These are phyloP conservation scores for Salinomyces thailandicus DNA, from an alignment of 2,329 filamentous ascomycete genomes.

Conservation along the genomic window DNA sequence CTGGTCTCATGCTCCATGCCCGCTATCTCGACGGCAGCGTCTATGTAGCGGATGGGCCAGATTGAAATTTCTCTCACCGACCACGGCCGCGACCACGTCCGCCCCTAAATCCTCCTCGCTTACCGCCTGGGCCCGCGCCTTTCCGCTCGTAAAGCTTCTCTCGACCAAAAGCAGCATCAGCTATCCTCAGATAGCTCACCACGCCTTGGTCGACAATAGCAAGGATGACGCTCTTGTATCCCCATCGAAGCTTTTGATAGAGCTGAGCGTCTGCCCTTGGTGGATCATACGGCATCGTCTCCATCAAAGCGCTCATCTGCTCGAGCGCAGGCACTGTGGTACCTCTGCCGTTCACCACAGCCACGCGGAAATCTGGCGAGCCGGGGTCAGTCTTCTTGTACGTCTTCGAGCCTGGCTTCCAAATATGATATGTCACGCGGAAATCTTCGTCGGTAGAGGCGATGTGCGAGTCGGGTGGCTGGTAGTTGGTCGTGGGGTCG, in stretches of 20 bases:
- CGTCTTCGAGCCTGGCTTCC: slow-evolving; percentile 54
- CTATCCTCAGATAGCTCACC: slow-evolving; percentile 74
- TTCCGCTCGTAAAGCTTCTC: slow-evolving; percentile 58
- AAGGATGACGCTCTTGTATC: slow-evolving; percentile 70
- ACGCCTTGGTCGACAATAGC: slow-evolving; percentile 85
- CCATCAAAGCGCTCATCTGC: slow-evolving; percentile 61
- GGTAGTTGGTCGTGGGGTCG: slow-evolving; percentile 39
- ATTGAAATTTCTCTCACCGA: no score
- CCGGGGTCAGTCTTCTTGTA: slow-evolving; percentile 76
- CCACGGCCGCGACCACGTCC: slow-evolving; percentile 26
- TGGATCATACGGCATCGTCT: slow-evolving; percentile 60
- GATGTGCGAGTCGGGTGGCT: slow-evolving; percentile 11
- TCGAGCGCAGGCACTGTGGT: slow-evolving; percentile 61
- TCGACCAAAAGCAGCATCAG: slow-evolving; percentile 63
- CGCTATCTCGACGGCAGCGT: no score
- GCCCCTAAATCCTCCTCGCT: slow-evolving; percentile 30
- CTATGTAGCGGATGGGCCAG: no score
- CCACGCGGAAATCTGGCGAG: slow-evolving; percentile 71
- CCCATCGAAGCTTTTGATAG: slow-evolving; percentile 74
- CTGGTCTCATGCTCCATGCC: no score
- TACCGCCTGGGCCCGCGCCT: slow-evolving; percentile 31
- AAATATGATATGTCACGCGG: slow-evolving; percentile 68
- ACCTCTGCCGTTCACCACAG: slow-evolving; percentile 65
- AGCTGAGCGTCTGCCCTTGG: slow-evolving; percentile 41
- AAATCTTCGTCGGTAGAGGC: slow-evolving; percentile 44